Percentiles rank a stretch among this genome's conserved stretches.
Conservation (phyloP, 2,329 filamentous ascomycete genomes). For the Lomentospora prolificans region DNA sequence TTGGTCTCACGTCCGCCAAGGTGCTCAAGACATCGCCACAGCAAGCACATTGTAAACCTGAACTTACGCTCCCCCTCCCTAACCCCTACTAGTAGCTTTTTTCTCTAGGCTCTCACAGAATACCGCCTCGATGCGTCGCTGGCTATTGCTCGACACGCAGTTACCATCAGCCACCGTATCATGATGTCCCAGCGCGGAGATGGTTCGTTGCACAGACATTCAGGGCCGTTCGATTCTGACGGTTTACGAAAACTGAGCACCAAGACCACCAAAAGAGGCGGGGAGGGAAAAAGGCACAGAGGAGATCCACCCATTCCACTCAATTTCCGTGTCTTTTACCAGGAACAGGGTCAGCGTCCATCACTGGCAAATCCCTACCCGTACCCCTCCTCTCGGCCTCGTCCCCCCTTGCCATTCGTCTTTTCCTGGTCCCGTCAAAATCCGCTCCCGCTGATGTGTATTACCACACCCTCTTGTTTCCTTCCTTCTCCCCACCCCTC, state of each 20-base stretch:
- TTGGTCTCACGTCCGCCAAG: too few species aligned
- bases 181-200: not conserved
- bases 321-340: constrained; percentile 1
- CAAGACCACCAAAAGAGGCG: not conserved
- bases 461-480: not conserved
- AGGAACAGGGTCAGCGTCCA: constrained; percentile 6
- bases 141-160: too few species aligned
- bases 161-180: constrained; percentile 1
- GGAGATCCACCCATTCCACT: not conserved
- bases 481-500: not conserved
- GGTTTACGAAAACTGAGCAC: not conserved
- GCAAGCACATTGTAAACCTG: too few species aligned
- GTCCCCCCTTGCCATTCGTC: not conserved
- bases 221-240: not conserved
- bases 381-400: not conserved
- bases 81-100: not conserved
- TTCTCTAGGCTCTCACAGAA: too few species aligned
- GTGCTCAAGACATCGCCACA: too few species aligned
- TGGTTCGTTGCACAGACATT: constrained; percentile 2
- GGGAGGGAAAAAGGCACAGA: not conserved
- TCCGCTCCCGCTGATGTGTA: not conserved
- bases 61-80: too few species aligned
- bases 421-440: not conserved
- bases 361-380: not conserved
- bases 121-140: too few species aligned